Evolutionary conservation across 2,329 filamentous ascomycete species (phyloP), one percentile per base, ranked within the genome.

Genomic region (Trichoderma sp.): DNA sequence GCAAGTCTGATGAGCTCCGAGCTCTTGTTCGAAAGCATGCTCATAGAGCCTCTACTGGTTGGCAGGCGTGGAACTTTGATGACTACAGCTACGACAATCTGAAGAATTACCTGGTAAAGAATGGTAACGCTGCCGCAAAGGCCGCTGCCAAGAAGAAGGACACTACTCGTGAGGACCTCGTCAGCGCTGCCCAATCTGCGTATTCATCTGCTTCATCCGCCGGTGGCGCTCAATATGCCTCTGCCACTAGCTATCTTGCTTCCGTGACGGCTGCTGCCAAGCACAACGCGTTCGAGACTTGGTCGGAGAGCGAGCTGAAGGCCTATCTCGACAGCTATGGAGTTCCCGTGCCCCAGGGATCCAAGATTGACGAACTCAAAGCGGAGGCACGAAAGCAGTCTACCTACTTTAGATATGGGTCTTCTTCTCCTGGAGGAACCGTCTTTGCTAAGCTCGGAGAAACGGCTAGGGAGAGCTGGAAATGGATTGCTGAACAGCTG

Each of bases 291-390:
- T 94, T 94, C 71, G 88, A 93, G 63, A 87, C 86, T 1, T 94
- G 92, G 92, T 90, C 84, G 67, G 85, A 88, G 73, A 86, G 85
- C 54, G 90, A 94, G 29, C 82, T 95, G 70, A 94, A 94, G 83
- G 81, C 86, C 1, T 94, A 94, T 74, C 86, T 94, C 7, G 92
- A 94, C 76, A 90, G 88, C 70, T 94, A 93, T 71, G 92, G 92
- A 42, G 81, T 94, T 48, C 78, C 83, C 5, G 83, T 86, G 48
- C 90, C 89, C 52, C 90, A 92, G 76, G 89, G 89, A 6, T 89
- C 88, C 19, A 90, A 82, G 67, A 73, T 88, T 67, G 90, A 94
- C 69, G 85, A 93, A 75, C 83, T 94, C 22, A 87, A 87, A 69
- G 90, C 90, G 9, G 83, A 87, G 68, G 92, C 90, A 17, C 88